A percentile compares a stretch with the other conserved stretches of the same genome.
Evolutionary conservation across 306 rosid species (phyloP).

Genomic region (Medicago ruthenica): DNA sequence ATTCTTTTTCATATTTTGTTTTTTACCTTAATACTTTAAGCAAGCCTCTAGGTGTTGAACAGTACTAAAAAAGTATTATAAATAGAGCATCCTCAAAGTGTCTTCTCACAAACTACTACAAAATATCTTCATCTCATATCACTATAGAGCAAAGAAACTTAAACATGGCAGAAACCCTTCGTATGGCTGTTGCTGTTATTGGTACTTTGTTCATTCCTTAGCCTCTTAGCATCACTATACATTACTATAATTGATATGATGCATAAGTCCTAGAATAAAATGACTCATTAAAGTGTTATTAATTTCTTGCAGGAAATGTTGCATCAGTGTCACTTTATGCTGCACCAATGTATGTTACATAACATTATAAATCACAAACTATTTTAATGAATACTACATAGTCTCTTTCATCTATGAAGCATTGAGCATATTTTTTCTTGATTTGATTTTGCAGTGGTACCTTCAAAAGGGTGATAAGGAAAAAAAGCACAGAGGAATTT

Average conservation of each 20-base stretch:
- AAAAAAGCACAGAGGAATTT: conserved; percentile 77
- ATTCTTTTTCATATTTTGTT: conserved; percentile 3
- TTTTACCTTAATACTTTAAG: conserved; percentile 22
- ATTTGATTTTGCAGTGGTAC: conserved; percentile 57
- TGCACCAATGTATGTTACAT: conserved; percentile 69
- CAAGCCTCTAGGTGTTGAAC: conserved; percentile 22
- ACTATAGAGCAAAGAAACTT: not conserved
- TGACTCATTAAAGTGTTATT: conserved; percentile 37
- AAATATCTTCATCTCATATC: conserved; percentile 33
- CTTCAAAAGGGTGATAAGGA: conserved; percentile 66
- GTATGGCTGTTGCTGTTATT: conserved; percentile 60
- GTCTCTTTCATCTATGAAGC: not conserved
- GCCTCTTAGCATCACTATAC: conserved; percentile 12
- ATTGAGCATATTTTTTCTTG: not conserved
- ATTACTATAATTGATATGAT: no score
- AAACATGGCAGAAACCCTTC: conserved; percentile 57
- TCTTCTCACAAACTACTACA: conserved; percentile 25
- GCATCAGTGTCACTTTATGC: conserved; percentile 71
- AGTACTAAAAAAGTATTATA: conserved; percentile 30
- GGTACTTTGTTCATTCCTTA: conserved; percentile 45
- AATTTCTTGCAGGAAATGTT: conserved; percentile 72
- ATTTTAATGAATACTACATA: no score
- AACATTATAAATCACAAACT: not conserved
- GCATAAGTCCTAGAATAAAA: not conserved
- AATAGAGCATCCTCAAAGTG: conserved; percentile 28